A percentile compares a stretch with the other conserved stretches of the same genome.
These are phyloP conservation scores for Coemansia sp. DNA, from an alignment of 192 early-diverging fungal species.

Conservation along the genomic window DNA sequence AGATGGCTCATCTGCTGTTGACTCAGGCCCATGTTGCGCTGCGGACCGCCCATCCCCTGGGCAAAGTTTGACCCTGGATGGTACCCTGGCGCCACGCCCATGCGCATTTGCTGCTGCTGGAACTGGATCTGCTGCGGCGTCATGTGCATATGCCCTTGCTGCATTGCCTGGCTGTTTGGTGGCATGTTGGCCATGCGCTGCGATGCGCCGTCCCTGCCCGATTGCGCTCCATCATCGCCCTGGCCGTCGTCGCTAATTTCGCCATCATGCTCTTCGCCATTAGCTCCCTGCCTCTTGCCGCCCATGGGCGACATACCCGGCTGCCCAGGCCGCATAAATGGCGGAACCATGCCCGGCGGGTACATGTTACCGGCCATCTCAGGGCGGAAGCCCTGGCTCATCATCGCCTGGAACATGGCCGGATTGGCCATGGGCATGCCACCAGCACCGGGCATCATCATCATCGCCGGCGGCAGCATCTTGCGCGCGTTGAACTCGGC, in stretches of 20 bases:
- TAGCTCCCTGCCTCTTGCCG: conserved; percentile 2
- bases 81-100: conserved; percentile 40
- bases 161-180: conserved; percentile 6
- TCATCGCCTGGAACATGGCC: conserved; percentile 39
- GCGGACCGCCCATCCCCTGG: conserved; percentile 27
- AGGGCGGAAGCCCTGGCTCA: conserved; percentile 25
- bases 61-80: conserved; percentile 23
- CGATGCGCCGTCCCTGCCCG: conserved; percentile 12
- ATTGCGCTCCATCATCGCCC: neutral
- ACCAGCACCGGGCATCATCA: conserved; percentile 38
- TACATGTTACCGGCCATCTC: conserved; percentile 42
- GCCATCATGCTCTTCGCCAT: conserved; percentile 2
- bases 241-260: conserved; percentile 8
- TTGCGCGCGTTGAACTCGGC: conserved; percentile 64
- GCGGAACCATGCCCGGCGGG: conserved; percentile 37
- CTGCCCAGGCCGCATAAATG: conserved; percentile 19
- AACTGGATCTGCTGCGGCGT: conserved; percentile 28
- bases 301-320: conserved; percentile 1
- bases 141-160: conserved; percentile 13
- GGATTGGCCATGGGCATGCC: conserved; percentile 37
- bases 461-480: conserved; percentile 54
- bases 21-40: conserved; percentile 44
- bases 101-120: conserved; percentile 34
- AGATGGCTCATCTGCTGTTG: conserved; percentile 27
- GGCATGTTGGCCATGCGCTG: conserved; percentile 2